Evolutionary conservation across 2,329 filamentous ascomycete genomes (phyloP).

Genomic region (Stachybotrys elegans): DNA sequence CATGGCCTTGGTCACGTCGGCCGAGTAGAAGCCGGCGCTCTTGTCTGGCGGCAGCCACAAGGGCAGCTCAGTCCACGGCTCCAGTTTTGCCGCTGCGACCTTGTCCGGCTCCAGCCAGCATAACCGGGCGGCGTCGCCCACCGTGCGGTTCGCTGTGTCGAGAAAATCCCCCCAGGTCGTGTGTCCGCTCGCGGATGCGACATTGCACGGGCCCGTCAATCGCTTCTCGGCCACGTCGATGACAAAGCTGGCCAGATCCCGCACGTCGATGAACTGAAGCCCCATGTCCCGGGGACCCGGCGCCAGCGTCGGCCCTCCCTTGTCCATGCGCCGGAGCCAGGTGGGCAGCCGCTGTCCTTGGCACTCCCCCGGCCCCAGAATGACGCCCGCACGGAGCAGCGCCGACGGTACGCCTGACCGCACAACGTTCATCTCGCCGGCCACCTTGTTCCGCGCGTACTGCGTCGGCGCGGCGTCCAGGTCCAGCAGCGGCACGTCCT

Average conservation of each 20-base stretch:
- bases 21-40: background rate
- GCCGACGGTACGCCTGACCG: background rate
- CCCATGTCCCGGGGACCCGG: constrained; percentile 6
- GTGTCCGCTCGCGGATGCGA: background rate
- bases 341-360: background rate
- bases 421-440: constrained; percentile 1
- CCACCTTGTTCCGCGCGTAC: constrained; percentile 8
- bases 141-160: constrained; percentile 2
- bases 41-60: constrained; percentile 5
- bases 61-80: constrained; percentile 6
- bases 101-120: constrained; percentile 7
- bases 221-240: constrained; percentile 8
- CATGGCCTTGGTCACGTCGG: constrained; percentile 1
- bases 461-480: background rate
- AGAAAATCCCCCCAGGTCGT: constrained; percentile 4
- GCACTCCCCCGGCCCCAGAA: background rate
- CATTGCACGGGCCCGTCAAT: constrained; percentile 4
- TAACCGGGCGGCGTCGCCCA: constrained; percentile 3
- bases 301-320: constrained; percentile 7
- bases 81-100: constrained; percentile 2
- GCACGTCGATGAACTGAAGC: constrained; percentile 8
- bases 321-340: constrained; percentile 7
- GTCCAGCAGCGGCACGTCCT: constrained; percentile 8
- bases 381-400: background rate
- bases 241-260: constrained; percentile 9